These are phyloP conservation scores for Thielaviopsis populi DNA, from an alignment of 2,329 filamentous ascomycete species.

Conservation along the genomic window DNA sequence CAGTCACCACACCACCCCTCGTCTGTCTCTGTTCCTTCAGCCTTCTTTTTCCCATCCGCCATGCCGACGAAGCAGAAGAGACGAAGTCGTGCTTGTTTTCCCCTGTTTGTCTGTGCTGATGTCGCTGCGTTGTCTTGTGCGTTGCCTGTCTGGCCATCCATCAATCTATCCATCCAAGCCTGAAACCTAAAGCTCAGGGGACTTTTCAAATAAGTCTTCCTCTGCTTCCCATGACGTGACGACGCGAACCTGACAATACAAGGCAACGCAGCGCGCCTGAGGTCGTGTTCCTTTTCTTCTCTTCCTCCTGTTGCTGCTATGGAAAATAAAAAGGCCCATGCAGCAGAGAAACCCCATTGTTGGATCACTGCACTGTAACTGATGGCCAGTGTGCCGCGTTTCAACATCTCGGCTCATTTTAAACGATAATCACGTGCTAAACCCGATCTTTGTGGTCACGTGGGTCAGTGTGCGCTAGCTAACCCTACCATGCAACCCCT, in stretches of 20 bases:
- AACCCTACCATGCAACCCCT: background rate
- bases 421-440: background rate
- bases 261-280: background rate
- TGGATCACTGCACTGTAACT: background rate
- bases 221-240: background rate
- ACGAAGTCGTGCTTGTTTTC: background rate
- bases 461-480: background rate
- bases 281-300: background rate
- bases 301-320: too few species aligned
- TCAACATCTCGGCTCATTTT: background rate
- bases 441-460: background rate
- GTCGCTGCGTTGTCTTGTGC: background rate
- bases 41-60: background rate
- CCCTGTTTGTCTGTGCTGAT: background rate
- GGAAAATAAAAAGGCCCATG: background rate
- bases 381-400: background rate
- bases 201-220: background rate
- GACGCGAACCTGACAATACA: background rate
- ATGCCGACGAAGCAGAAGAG: background rate
- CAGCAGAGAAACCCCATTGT: background rate
- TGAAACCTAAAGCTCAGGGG: background rate
- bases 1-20: background rate
- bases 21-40: constrained; percentile 3
- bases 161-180: background rate
- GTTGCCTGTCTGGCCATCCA: background rate